Percentiles rank a stretch among this genome's conserved stretches.
phyloP scores from a whole-genome alignment of 192 early-diverging fungal genomes.

The Linnemannia schmuckeri region DNA sequence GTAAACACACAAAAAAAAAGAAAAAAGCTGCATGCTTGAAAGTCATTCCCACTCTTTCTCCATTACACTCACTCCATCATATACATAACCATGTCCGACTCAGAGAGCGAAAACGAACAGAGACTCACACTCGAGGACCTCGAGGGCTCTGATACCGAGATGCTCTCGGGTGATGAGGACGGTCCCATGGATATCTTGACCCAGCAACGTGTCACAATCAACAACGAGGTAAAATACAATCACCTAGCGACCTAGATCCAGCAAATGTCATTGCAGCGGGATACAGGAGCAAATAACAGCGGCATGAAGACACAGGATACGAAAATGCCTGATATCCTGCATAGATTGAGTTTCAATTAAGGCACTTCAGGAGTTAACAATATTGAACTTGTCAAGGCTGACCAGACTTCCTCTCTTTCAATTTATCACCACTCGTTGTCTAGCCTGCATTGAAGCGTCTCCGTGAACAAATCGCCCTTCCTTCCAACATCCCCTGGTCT shows the following conservation, averaged over 20 bases:
- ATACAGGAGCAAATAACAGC: neutral
- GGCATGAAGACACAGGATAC: neutral
- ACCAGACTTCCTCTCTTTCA: neutral
- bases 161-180: slow-evolving; percentile 52
- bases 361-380: neutral
- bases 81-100: slow-evolving; percentile 37
- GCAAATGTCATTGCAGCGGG: neutral
- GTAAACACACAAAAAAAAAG: neutral
- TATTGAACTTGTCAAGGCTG: neutral
- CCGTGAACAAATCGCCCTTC: slow-evolving; percentile 69
- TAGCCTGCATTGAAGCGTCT: slow-evolving; percentile 72
- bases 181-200: slow-evolving; percentile 45
- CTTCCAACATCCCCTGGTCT: slow-evolving; percentile 72
- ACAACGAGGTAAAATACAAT: slow-evolving; percentile 43
- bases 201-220: slow-evolving; percentile 43
- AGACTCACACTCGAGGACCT: slow-evolving; percentile 53
- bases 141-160: slow-evolving; percentile 48
- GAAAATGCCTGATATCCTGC: no score
- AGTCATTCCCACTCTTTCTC: neutral
- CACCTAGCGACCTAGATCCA: neutral
- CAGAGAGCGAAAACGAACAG: slow-evolving; percentile 54
- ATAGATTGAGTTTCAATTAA: neutral
- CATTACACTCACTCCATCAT: slow-evolving; percentile 12
- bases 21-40: neutral
- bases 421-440: neutral